Evolutionary conservation across 75 land plant species (phyloP), one percentile per base, ranked within the genome.

Genomic region (Azolla pinnata): DNA sequence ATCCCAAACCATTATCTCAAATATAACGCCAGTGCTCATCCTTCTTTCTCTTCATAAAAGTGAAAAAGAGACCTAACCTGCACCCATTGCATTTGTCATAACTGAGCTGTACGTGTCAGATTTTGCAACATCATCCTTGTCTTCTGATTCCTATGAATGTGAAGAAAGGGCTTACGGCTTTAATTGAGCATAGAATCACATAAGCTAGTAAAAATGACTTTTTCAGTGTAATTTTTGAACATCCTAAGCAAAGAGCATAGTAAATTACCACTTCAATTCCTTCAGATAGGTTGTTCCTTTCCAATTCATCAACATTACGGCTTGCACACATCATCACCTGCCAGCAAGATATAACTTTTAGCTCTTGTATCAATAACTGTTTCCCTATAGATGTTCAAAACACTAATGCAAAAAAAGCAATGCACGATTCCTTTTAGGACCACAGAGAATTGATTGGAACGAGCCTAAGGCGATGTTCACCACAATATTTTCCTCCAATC

Each of bases 51-150:
- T 16, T 8, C 0, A 29, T 20, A 40, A 60, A 45, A 0, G 47
- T 33, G 10, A 29, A 20, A 17, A 62, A 26, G 25, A 21, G 12
- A 33, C 8, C 64, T 53, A 66, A 85, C 95, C 82, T 59, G 90
- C 83, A 60, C 86, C 96, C 90, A 83, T 85, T 42, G 90, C 96
- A 70, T 86, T 58, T 44, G 90, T 78, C 96, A 89, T 89, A 29
- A 74, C 71, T 53, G 51, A 38, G 56, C 90, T 89, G 63, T 89
- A 89, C 21, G 38, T 67, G 26, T 80, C 82, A 10, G 89, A 85
- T 64, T 82, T 85, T 44, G 73, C 60, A 54, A 72, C 81, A 35
- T 12, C 12, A 5, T 35, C 40, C 5, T 5, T 5, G 12, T 35
- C 12, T 12, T 35, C 40, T 5, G 5, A 5, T 12, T 35, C 40